These are phyloP conservation scores for Pythium folliculosum DNA, from an alignment of 352 stramenopile genomes.

Conservation along the genomic window DNA sequence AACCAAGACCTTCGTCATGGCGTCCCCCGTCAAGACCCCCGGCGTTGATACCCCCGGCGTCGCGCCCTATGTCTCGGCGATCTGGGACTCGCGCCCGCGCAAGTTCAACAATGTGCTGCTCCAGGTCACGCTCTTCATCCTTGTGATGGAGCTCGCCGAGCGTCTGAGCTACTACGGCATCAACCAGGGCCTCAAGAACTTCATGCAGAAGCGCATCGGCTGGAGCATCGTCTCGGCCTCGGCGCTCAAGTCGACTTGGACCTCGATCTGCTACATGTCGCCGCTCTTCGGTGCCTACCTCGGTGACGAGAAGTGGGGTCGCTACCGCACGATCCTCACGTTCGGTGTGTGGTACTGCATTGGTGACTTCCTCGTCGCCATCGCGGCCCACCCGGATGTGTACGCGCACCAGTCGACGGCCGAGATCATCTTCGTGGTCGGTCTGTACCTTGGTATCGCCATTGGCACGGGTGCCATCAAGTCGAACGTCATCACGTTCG, in stretches of 20 bases:
- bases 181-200: constrained; percentile 89
- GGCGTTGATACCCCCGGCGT: constrained; percentile 18
- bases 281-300: constrained; percentile 60
- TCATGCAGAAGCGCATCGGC: constrained; percentile 56
- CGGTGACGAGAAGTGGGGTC: constrained; percentile 61
- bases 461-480: constrained; percentile 33
- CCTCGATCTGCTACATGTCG: constrained; percentile 64
- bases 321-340: constrained; percentile 58
- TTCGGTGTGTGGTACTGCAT: constrained; percentile 68
- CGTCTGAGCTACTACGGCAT: constrained; percentile 87
- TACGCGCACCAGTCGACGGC: constrained; percentile 39
- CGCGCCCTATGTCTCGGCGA: constrained; percentile 16
- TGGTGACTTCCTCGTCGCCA: constrained; percentile 60
- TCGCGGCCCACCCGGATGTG: constrained; percentile 53
- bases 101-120: constrained; percentile 61
- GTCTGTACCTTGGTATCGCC: constrained; percentile 54
- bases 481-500: constrained; percentile 35
- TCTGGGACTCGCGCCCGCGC: constrained; percentile 51
- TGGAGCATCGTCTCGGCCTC: constrained; percentile 59
- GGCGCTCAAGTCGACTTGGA: constrained; percentile 68
- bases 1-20: constrained; percentile 4
- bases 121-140: constrained; percentile 64
- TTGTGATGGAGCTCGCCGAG: constrained; percentile 63
- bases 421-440: constrained; percentile 62
- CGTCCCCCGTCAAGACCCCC: constrained; percentile 25